Evolutionary conservation across 768 basidiomycete genomes (phyloP).

Genomic region (Russula ochroleuca): DNA sequence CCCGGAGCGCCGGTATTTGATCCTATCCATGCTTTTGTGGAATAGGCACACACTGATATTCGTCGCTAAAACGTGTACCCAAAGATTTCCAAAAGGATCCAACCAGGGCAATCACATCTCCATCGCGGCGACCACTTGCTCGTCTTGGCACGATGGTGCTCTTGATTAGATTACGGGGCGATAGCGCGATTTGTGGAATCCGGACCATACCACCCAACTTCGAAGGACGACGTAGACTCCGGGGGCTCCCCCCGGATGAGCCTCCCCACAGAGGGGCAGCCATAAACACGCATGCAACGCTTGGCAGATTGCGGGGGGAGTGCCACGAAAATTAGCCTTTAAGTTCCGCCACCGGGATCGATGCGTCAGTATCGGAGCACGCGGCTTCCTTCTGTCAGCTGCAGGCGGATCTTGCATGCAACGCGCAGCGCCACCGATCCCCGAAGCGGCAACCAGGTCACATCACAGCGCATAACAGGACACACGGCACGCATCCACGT

Average conservation of each 20-base stretch:
- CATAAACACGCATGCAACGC: background rate
- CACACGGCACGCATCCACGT: slow-evolving; percentile 18
- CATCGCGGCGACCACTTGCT: slow-evolving; percentile 18
- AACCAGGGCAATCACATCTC: slow-evolving; percentile 16
- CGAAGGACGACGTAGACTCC: background rate
- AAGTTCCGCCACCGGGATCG: slow-evolving; percentile 5
- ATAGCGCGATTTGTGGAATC: slow-evolving; percentile 5
- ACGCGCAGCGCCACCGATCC: slow-evolving; percentile 23
- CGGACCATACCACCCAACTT: background rate
- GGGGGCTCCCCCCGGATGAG: background rate
- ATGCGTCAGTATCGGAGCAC: background rate
- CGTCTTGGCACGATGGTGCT: slow-evolving; percentile 12
- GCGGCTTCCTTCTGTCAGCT: slow-evolving; percentile 12
- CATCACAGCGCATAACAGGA: slow-evolving; percentile 2
- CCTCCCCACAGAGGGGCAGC: background rate
- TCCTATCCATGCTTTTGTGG: background rate
- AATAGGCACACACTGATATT: slow-evolving; percentile 9
- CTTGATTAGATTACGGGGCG: slow-evolving; percentile 19
- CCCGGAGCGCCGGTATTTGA: slow-evolving; percentile 16
- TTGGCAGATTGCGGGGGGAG: background rate
- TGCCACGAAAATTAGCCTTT: slow-evolving; percentile 18
- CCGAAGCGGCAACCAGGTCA: slow-evolving; percentile 13
- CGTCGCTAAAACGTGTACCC: slow-evolving; percentile 14
- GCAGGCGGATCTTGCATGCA: slow-evolving; percentile 19
- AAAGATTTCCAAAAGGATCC: slow-evolving; percentile 11